Conservation (phyloP, 2,329 filamentous ascomycete species). For the Tolypocladium ophioglossoides region DNA sequence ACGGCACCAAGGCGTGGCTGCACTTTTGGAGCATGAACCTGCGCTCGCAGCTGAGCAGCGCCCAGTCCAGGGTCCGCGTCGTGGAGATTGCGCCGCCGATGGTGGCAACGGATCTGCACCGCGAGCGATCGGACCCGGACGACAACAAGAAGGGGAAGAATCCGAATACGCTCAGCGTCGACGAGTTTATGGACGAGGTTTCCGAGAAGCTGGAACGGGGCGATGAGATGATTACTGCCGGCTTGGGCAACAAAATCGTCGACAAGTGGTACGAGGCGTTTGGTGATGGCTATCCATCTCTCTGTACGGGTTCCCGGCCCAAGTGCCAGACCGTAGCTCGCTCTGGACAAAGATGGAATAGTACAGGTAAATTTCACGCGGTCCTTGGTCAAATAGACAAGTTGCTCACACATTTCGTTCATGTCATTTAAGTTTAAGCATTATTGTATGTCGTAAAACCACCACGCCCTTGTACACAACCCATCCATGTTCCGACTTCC, state of each 20-base stretch:
- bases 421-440: too few relatives aligned
- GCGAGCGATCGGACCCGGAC: constrained; percentile 43
- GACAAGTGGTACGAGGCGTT: constrained; percentile 31
- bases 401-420: not conserved
- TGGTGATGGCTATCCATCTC: constrained; percentile 13
- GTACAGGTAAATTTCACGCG: too few relatives aligned
- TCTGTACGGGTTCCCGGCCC: too few relatives aligned
- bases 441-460: not conserved
- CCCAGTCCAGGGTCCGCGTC: constrained; percentile 30
- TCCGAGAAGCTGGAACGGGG: constrained; percentile 32
- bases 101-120: constrained; percentile 43
- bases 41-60: constrained; percentile 34
- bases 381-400: not conserved
- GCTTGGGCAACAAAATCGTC: constrained; percentile 26
- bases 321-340: too few relatives aligned
- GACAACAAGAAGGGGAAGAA: constrained; percentile 51
- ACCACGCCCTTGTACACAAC: not conserved
- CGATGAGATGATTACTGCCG: constrained; percentile 37
- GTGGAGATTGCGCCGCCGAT: constrained; percentile 46
- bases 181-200: constrained; percentile 44
- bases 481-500: too few relatives aligned
- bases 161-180: constrained; percentile 26
- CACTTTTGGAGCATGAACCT: constrained; percentile 47
- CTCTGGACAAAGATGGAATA: too few relatives aligned
- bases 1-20: constrained; percentile 47